Conservation (phyloP, 768 basidiomycete species). For the Leccinum ochraceum region DNA sequence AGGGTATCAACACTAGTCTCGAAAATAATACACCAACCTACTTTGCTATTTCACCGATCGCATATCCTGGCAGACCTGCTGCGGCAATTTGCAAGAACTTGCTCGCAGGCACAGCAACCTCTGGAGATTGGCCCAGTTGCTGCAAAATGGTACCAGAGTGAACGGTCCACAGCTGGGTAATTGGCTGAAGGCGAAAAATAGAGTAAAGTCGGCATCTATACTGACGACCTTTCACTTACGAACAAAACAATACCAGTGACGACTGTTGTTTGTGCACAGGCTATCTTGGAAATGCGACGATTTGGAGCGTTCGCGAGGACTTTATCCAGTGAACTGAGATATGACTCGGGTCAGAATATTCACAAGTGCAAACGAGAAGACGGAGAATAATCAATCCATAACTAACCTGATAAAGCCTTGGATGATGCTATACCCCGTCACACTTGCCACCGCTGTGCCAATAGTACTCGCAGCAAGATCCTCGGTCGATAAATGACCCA, state of each 20-base stretch:
- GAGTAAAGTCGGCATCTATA: background rate
- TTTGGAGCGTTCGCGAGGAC: conserved; percentile 16
- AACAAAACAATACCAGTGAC: conserved; percentile 27
- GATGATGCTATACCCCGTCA: conserved; percentile 46
- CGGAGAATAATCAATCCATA: conserved; percentile 11
- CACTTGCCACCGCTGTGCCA: conserved; percentile 40
- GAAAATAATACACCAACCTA: conserved; percentile 6
- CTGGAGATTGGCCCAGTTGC: conserved; percentile 36
- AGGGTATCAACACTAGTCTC: conserved; percentile 4
- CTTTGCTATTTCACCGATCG: conserved; percentile 43
- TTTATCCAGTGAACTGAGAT: conserved; percentile 22
- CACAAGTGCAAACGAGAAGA: background rate
- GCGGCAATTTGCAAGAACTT: conserved; percentile 41
- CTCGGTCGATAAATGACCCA: conserved; percentile 55
- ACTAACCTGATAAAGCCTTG: conserved; percentile 41
- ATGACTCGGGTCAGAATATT: conserved; percentile 13
- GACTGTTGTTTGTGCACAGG: conserved; percentile 21
- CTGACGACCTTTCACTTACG: conserved; percentile 10
- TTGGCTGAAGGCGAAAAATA: conserved; percentile 14
- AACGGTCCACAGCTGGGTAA: conserved; percentile 23
- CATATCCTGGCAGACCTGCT: conserved; percentile 49
- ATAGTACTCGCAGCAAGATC: conserved; percentile 53
- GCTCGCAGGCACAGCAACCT: conserved; percentile 41
- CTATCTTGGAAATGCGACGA: conserved; percentile 15
- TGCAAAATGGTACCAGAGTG: conserved; percentile 40